phyloP scores from a whole-genome alignment of 2,329 filamentous ascomycete species.

The Pleurostoma richardsiae region DNA sequence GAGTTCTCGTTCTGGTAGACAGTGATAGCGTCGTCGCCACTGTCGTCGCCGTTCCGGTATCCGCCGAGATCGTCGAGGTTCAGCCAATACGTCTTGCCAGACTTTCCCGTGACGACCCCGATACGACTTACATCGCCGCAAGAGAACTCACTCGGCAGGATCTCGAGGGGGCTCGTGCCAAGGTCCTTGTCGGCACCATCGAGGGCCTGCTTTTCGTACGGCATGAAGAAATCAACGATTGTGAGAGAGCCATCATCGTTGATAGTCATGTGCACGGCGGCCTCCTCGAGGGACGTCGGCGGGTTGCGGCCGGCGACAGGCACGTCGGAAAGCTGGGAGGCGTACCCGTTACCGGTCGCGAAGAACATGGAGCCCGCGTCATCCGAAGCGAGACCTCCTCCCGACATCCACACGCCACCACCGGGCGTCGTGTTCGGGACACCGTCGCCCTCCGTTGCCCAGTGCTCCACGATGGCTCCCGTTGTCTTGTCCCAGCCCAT shows the following conservation, averaged over 20 bases:
- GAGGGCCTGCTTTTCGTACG: constrained; percentile 40
- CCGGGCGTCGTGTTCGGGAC: constrained; percentile 31
- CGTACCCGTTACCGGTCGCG: constrained; percentile 41
- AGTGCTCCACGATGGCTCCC: constrained; percentile 36
- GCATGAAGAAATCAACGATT: constrained; percentile 45
- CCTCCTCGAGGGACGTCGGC: constrained; percentile 40
- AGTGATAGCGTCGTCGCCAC: constrained; percentile 35
- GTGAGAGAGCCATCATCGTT: constrained; percentile 34
- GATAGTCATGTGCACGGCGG: constrained; percentile 42
- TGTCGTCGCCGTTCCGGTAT: constrained; percentile 37
- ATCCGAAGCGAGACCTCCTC: constrained; percentile 41
- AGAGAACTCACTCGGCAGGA: constrained; percentile 36
- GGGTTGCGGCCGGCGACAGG: constrained; percentile 37
- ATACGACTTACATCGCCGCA: constrained; percentile 39
- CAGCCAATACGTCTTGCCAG: constrained; percentile 43
- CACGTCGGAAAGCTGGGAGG: constrained; percentile 35
- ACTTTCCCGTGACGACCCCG: constrained; percentile 43
- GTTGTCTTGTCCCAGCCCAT: constrained; percentile 41
- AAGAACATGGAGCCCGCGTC: constrained; percentile 41
- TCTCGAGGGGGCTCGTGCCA: constrained; percentile 36
- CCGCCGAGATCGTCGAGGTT: constrained; percentile 43
- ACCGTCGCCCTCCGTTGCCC: constrained; percentile 34
- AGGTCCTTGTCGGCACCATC: constrained; percentile 45
- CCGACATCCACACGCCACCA: constrained; percentile 44
- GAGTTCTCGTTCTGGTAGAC: constrained; percentile 41